Evolutionary conservation across 331 rosid genomes (phyloP).

Genomic region (Malus hybrid): DNA sequence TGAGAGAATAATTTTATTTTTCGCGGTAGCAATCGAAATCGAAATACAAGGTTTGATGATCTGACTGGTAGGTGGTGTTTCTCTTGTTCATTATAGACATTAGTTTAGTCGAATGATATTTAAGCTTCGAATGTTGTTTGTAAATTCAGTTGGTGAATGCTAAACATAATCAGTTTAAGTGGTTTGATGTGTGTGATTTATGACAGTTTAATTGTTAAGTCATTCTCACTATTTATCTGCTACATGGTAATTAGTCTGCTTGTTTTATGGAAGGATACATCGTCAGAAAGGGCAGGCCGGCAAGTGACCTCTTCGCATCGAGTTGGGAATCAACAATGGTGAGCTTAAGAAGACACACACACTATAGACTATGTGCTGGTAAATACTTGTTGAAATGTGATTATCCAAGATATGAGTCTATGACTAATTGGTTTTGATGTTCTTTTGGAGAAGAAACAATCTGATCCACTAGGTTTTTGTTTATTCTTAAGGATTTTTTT

Average conservation of each 20-base stretch:
- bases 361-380: slow-evolving; percentile 77
- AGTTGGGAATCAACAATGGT: slow-evolving; percentile 45
- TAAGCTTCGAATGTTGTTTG: not conserved
- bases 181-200: not conserved
- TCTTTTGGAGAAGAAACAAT: not conserved
- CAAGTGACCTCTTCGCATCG: slow-evolving; percentile 12
- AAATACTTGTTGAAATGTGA: slow-evolving; percentile 5
- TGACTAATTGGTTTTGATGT: not conserved
- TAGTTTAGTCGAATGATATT: not conserved
- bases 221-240: not conserved
- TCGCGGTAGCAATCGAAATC: not conserved
- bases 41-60: not conserved
- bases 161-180: not conserved
- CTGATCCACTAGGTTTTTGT: not conserved
- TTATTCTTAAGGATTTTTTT: not conserved
- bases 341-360: slow-evolving; percentile 92
- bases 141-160: not conserved
- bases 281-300: slow-evolving; percentile 3
- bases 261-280: not conserved
- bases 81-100: not conserved
- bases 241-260: slow-evolving; percentile 11
- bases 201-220: not conserved
- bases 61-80: not conserved
- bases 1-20: not conserved
- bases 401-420: not conserved